Evolutionary conservation across 2,329 filamentous ascomycete species (phyloP).

Genomic region (Aspergillus niger): DNA sequence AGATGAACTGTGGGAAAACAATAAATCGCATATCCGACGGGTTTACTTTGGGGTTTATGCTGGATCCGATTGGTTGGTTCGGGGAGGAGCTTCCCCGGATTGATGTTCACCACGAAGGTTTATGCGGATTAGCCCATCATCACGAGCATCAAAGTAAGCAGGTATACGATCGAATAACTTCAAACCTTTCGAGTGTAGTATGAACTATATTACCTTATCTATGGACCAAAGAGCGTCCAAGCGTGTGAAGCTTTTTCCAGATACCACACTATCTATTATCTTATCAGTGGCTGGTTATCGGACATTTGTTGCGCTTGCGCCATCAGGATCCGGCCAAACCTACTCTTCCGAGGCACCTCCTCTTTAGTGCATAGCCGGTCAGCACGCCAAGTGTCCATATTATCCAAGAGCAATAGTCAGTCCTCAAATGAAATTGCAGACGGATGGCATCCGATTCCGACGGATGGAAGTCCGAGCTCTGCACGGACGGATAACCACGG

Average conservation of each 20-base stretch:
- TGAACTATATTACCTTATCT: too few species aligned
- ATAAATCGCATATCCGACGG: not conserved
- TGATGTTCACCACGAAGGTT: not conserved
- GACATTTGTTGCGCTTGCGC: too few species aligned
- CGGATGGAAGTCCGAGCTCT: not conserved
- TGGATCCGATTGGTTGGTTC: not conserved
- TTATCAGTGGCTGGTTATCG: not conserved
- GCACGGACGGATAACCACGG: constrained; percentile 5
- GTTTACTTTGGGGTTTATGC: not conserved
- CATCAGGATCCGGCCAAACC: not conserved
- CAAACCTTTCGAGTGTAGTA: not conserved
- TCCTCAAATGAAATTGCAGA: not conserved
- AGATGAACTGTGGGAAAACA: not conserved
- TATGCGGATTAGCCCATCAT: not conserved
- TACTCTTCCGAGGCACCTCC: not conserved
- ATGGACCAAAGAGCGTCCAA: too few species aligned
- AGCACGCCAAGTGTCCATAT: not conserved
- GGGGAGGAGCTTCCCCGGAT: not conserved
- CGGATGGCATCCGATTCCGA: not conserved
- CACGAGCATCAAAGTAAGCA: too few species aligned
- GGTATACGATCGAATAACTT: not conserved
- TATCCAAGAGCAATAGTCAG: not conserved
- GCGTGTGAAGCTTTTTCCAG: not conserved
- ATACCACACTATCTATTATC: not conserved
- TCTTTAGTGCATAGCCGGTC: not conserved